A percentile compares a stretch with the other conserved stretches of the same genome.
phyloP scores from a whole-genome alignment of 2,329 filamentous ascomycete genomes.

The Hymenoscyphus albidus region DNA sequence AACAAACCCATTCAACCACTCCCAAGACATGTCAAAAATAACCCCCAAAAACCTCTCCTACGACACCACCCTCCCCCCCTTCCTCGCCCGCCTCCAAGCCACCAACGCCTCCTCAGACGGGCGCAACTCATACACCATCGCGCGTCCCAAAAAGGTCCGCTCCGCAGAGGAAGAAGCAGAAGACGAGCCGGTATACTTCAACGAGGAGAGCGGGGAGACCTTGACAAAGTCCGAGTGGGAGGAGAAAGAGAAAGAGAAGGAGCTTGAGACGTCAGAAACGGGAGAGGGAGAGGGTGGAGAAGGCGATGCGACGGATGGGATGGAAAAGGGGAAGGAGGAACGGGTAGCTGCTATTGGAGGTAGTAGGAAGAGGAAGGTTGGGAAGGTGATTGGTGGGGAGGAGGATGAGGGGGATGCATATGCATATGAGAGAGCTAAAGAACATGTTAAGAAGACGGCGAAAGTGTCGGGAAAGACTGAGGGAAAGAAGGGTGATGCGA shows the following conservation, averaged over 20 bases:
- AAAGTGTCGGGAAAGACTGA: neutral
- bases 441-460: constrained; percentile 7
- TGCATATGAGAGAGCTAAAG: constrained; percentile 7
- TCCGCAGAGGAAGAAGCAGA: constrained; percentile 68
- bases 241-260: constrained; percentile 33
- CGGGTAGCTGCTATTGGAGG: constrained; percentile 42
- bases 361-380: constrained; percentile 53
- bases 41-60: constrained; percentile 69
- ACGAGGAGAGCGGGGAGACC: constrained; percentile 65
- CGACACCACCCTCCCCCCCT: constrained; percentile 55
- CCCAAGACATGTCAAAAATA: constrained; percentile 48
- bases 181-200: constrained; percentile 70
- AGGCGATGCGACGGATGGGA: constrained; percentile 10
- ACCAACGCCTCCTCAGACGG: constrained; percentile 46
- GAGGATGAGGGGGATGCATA: constrained; percentile 19
- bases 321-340: constrained; percentile 30
- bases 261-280: constrained; percentile 22
- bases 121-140: constrained; percentile 37
- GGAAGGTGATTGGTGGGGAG: constrained; percentile 44
- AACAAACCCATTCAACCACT: neutral
- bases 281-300: constrained; percentile 16
- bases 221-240: constrained; percentile 36
- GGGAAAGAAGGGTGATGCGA: constrained; percentile 23
- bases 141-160: constrained; percentile 45
- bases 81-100: constrained; percentile 55